A percentile compares a stretch with the other conserved stretches of the same genome.
These are phyloP conservation scores for Sonneratia caseolaris DNA, from an alignment of 345 rosid species.

Conservation along the genomic window DNA sequence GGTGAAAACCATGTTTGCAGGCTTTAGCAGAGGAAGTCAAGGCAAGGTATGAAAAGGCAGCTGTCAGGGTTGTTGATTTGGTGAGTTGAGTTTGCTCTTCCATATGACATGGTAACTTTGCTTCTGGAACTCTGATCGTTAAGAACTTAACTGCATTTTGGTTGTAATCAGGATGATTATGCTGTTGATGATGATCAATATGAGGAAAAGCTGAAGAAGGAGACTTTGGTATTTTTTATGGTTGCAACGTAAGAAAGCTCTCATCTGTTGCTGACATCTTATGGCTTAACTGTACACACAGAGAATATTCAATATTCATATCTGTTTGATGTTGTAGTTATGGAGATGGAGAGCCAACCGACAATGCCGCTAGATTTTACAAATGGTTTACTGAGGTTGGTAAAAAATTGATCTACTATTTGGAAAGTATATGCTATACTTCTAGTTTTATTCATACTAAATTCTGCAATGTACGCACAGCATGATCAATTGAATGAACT, in stretches of 20 bases:
- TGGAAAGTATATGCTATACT: background rate
- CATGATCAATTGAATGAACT: background rate
- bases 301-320: background rate
- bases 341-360: constrained; percentile 99
- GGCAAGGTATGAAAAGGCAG: constrained; percentile 74
- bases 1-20: constrained; percentile 9
- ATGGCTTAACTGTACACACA: background rate
- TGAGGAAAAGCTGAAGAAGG: constrained; percentile 83
- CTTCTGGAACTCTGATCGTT: background rate
- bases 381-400: constrained; percentile 94
- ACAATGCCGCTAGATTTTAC: constrained; percentile 96
- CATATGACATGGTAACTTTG: background rate
- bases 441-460: background rate
- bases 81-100: constrained; percentile 25
- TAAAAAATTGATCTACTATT: background rate
- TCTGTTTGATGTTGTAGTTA: constrained; percentile 40
- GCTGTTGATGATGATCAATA: constrained; percentile 93
- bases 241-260: constrained; percentile 73
- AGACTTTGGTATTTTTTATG: constrained; percentile 67
- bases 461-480: background rate
- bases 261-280: background rate
- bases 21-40: constrained; percentile 68
- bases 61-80: constrained; percentile 75
- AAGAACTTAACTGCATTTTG: background rate
- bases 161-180: constrained; percentile 66